Evolutionary conservation across 768 basidiomycete species (phyloP), one percentile per base, ranked within the genome.

Genomic region (Sistotremastrum suecicum): DNA sequence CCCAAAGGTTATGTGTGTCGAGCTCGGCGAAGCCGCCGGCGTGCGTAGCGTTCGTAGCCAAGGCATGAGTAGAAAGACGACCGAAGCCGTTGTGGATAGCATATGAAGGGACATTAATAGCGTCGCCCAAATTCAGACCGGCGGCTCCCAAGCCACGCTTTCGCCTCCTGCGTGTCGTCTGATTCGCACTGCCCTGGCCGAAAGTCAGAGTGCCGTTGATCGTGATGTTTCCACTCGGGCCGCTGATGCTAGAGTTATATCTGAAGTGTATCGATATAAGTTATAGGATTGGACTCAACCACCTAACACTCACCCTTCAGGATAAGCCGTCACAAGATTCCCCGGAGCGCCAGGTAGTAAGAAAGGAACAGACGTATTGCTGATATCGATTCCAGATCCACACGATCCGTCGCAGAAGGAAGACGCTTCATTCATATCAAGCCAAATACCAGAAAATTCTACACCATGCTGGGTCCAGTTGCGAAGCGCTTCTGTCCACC

Each of bases 31-130:
- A 66, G 1, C 83, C 83, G 40, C 68, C 68, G 5, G 65, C 64
- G 58, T 85, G 80, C 1, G 81, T 79, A 0, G 81, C 81, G 50
- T 85, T 85, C 3, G 79, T 80, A 2, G 80, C 76, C 12, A 85
- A 51, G 1, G 81, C 71, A 49, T 72, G 69, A 5, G 60, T 44
- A 1, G 69, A 74, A n/a, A 86, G 63, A 1, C 64, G 61, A 2
- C 73, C 78, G 49, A 60, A 56, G 6, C 70, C 80, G 49, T 86
- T 83, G 60, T 83, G 78, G 45, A 86, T 79, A 1, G 76, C 66
- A 49, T 84, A 85, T 9, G 78, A 74, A 7, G 80, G 83, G 0
- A 49, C 51, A 56, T 75, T 79, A 32, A 81, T 54, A 53, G 80
- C 61, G 4, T 72, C 64, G 6, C 60, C 68, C 5, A 60, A 53